phyloP scores from a whole-genome alignment of 495 filamentous ascomycete genomes.

The Daldinia bambusicola region DNA sequence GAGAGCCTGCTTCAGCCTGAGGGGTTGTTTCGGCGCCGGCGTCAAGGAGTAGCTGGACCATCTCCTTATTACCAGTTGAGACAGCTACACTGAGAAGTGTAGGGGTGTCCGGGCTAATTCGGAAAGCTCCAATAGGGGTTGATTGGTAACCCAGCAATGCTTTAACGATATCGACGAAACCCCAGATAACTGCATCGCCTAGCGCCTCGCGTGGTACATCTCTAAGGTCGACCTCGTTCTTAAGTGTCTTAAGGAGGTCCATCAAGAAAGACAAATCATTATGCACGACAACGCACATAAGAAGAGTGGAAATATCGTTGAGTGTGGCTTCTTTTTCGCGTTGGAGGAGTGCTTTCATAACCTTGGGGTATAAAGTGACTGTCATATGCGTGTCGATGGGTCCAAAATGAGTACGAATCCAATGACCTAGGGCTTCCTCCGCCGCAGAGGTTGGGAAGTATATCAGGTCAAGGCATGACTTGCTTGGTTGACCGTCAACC shows the following conservation, averaged over 20 bases:
- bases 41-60: constrained; percentile 17
- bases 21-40: constrained; percentile 1
- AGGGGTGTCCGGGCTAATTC: background rate
- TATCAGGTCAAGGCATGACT: constrained; percentile 10
- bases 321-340: constrained; percentile 1
- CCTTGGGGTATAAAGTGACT: background rate
- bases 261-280: constrained; percentile 2
- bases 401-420: constrained; percentile 6
- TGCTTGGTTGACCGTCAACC: constrained; percentile 1
- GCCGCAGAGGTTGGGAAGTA: background rate
- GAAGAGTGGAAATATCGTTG: background rate
- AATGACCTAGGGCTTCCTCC: background rate
- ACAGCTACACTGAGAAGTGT: background rate
- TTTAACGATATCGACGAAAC: constrained; percentile 10
- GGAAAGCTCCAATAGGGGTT: background rate
- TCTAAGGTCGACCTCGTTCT: background rate
- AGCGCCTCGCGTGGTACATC: constrained; percentile 4
- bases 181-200: constrained; percentile 1
- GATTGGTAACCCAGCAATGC: constrained; percentile 9
- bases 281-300: constrained; percentile 1
- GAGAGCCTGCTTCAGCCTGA: no score
- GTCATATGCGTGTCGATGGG: background rate
- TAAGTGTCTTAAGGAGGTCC: constrained; percentile 11
- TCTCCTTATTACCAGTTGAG: constrained; percentile 1
- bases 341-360: constrained; percentile 6